A percentile compares a stretch with the other conserved stretches of the same genome.
phyloP scores from a whole-genome alignment of 805 yeast genomes.

The Nadsonia fulvescens region DNA sequence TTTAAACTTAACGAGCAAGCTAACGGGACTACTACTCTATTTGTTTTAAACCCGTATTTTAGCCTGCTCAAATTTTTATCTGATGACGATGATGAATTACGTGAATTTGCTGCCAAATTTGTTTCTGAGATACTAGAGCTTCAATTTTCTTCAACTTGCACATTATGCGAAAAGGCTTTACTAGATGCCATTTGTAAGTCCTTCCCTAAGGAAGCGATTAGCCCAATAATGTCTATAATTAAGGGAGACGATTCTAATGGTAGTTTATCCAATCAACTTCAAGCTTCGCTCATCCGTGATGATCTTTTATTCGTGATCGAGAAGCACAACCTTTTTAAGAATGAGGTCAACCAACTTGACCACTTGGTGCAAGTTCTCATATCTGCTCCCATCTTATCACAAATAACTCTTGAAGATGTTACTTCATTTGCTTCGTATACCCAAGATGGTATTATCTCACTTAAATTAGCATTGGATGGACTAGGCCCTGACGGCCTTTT shows the following conservation, averaged over 20 bases:
- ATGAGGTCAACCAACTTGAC: conserved; percentile 21
- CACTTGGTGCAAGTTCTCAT: conserved; percentile 9
- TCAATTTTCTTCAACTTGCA: conserved; percentile 16
- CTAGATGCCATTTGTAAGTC: conserved; percentile 3
- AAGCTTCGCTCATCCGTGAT: conserved; percentile 12
- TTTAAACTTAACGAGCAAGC: conserved; percentile 1
- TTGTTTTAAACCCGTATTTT: conserved; percentile 4
- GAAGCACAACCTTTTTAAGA: conserved; percentile 46
- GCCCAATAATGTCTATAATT: not conserved
- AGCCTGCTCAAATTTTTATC: conserved; percentile 12
- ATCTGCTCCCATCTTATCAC: no score
- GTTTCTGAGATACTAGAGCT: conserved; percentile 19
- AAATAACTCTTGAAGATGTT: no score
- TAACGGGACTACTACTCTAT: conserved; percentile 1
- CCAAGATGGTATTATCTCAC: conserved; percentile 5
- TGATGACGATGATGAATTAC: conserved; percentile 53
- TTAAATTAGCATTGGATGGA: conserved; percentile 5
- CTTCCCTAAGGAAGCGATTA: not conserved
- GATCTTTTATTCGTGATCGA: conserved; percentile 45
- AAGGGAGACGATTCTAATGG: conserved; percentile 4
- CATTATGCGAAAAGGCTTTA: conserved; percentile 16
- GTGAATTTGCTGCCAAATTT: conserved; percentile 29
- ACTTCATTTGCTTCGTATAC: no score
- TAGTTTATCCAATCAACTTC: conserved; percentile 10
- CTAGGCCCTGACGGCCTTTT: conserved; percentile 14